Percentiles rank a stretch among this genome's conserved stretches.
phyloP scores from a whole-genome alignment of 2,329 filamentous ascomycete species.

The Ophiostoma piceae region DNA sequence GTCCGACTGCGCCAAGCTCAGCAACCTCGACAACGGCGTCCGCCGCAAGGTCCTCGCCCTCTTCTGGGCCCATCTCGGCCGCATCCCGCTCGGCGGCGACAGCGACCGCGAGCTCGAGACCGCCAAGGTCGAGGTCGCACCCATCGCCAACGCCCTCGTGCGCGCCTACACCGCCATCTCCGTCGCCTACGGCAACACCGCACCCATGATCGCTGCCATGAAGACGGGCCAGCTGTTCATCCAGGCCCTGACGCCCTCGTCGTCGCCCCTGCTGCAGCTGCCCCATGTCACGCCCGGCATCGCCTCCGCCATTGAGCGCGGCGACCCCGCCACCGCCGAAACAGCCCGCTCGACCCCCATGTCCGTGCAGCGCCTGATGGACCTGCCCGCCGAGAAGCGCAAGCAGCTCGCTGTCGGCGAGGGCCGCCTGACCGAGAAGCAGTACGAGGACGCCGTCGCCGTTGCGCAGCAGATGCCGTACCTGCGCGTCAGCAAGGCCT shows the following conservation, averaged over 20 bases:
- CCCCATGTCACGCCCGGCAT: slow-evolving; percentile 72
- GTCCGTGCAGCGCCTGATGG: slow-evolving; percentile 84
- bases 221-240: slow-evolving; percentile 79
- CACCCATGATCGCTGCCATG: slow-evolving; percentile 76
- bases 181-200: slow-evolving; percentile 78
- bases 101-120: slow-evolving; percentile 63
- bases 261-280: slow-evolving; percentile 85
- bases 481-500: slow-evolving; percentile 81
- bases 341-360: slow-evolving; percentile 35
- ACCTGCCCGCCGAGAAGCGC: slow-evolving; percentile 68
- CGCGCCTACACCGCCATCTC: slow-evolving; percentile 82
- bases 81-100: slow-evolving; percentile 75
- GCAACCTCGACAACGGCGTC: slow-evolving; percentile 71
- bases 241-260: slow-evolving; percentile 77
- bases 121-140: slow-evolving; percentile 84
- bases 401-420: slow-evolving; percentile 65
- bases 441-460: slow-evolving; percentile 69
- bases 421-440: slow-evolving; percentile 63
- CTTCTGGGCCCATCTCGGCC: slow-evolving; percentile 91
- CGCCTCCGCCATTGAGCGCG: slow-evolving; percentile 64
- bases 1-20: slow-evolving; percentile 71
- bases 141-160: slow-evolving; percentile 77
- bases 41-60: slow-evolving; percentile 83
- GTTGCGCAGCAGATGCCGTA: slow-evolving; percentile 81
- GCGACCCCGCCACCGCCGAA: slow-evolving; percentile 60